Evolutionary conservation across 345 rosid genomes (phyloP).

Genomic region (Hibiscus mutabilis): DNA sequence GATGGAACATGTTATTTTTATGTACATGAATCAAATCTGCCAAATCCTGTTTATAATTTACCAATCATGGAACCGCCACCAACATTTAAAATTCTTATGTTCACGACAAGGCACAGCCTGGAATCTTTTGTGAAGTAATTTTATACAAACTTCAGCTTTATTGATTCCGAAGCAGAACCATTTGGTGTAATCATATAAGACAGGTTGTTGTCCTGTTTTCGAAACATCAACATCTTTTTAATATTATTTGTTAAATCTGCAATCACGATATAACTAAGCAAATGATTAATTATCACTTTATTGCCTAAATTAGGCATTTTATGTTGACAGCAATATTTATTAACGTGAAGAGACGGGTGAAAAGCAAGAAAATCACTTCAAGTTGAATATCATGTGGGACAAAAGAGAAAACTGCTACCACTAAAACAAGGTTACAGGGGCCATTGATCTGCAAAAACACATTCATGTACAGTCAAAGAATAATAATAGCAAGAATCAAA

Average conservation of each 20-base stretch:
- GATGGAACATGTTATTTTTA: neutral
- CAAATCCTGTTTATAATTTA: neutral
- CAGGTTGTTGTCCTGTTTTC: neutral
- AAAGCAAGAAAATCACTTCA: too few species aligned
- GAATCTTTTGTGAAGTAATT: neutral
- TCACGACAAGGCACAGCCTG: slow-evolving; percentile 2
- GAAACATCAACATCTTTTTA: too few species aligned
- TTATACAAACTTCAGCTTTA: neutral
- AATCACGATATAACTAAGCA: too few species aligned
- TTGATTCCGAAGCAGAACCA: neutral
- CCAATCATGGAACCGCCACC: neutral
- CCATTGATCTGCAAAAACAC: neutral
- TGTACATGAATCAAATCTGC: neutral
- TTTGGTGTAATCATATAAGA: neutral
- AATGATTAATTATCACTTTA: too few species aligned
- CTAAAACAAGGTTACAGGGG: neutral
- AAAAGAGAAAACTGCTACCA: too few species aligned
- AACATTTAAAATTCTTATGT: slow-evolving; percentile 11
- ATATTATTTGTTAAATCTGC: too few species aligned
- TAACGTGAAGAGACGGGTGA: too few species aligned
- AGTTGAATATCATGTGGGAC: too few species aligned
- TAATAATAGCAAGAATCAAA: neutral
- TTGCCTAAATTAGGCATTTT: too few species aligned
- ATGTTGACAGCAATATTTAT: too few species aligned
- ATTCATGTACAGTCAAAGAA: neutral